Evolutionary conservation across 495 filamentous ascomycete genomes (phyloP), one percentile per base, ranked within the genome.

Genomic region (Aspergillus panamensis): DNA sequence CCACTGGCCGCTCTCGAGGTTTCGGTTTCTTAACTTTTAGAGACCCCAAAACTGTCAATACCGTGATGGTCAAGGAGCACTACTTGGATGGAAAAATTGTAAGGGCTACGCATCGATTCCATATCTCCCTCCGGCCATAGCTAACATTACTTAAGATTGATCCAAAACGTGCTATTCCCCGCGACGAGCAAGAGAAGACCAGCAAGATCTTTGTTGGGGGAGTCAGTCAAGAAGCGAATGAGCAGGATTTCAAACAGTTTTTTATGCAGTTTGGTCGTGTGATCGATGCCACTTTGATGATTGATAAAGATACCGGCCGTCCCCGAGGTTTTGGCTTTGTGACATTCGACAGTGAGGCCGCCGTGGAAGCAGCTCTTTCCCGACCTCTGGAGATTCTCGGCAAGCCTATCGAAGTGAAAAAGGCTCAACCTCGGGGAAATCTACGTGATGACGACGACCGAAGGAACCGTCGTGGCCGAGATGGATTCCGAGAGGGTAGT

Each of bases 1-100:
- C 91, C 47, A 95, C 88, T 21, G 95, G 95, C 30, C 87, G 94
- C 55, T 97, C 93, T 12, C 84, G 94, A 67, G 94, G 94, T 10
- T 98, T 98, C 64, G 94, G 94, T 14, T 98, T 98, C 73, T 80
- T 98, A 55, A 98, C 95, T 6, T 98, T 98, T 80, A 92, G 89
- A 63, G 94, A 98, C 67, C 89, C 94, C 17, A 94, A 93, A 72
- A 96, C 90, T 12, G 94, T 98, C 61, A 98, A 98, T 69, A 96
- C 92, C 61, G 94, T 98, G 37, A 98, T 98, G 94, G 94, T 97
- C 60, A 97, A 97, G 77, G 94, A 98, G 68, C 94, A 98, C 72
- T 96, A 91, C 64, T 80, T 98, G 14, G 94, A 98, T 74, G 94
- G 95, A 51, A 98, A 98, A 69, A 96, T 97, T 73, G 94, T 98